Evolutionary conservation across 257 asterid species (phyloP).

Genomic region (Forsythia viridissima): DNA sequence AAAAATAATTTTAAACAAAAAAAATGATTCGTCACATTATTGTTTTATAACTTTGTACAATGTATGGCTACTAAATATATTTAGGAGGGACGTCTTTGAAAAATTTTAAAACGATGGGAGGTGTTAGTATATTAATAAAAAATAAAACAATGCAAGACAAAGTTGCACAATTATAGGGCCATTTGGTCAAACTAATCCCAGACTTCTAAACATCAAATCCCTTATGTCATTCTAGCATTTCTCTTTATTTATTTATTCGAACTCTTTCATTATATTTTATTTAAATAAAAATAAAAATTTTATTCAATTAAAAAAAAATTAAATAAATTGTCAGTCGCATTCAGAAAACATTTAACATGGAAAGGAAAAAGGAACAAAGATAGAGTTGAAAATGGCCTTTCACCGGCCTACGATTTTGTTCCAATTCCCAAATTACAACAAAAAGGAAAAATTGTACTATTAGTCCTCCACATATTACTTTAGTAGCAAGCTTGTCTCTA

Average conservation of each 20-base stretch:
- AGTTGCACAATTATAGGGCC: background rate
- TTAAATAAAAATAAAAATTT: background rate
- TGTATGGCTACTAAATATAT: background rate
- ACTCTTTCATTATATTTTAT: background rate
- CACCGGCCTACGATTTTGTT: slow-evolving; percentile 10
- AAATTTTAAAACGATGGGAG: background rate
- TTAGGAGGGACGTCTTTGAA: background rate
- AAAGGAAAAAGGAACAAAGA: background rate
- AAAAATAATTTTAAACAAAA: no score
- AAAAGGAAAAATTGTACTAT: background rate
- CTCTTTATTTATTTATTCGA: background rate
- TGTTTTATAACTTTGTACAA: background rate
- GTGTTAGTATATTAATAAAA: background rate
- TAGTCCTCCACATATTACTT: background rate
- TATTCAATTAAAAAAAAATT: background rate
- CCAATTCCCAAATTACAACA: background rate
- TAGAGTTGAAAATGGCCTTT: slow-evolving; percentile 5
- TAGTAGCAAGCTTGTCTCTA: background rate
- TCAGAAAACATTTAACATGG: background rate
- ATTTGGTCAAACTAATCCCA: background rate
- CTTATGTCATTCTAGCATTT: background rate
- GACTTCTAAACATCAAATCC: background rate
- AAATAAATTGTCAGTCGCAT: background rate
- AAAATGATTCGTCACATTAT: background rate
- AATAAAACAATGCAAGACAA: background rate